These are phyloP conservation scores for Saturnispora sanitii DNA, from an alignment of 805 yeast genomes.

Conservation along the genomic window DNA sequence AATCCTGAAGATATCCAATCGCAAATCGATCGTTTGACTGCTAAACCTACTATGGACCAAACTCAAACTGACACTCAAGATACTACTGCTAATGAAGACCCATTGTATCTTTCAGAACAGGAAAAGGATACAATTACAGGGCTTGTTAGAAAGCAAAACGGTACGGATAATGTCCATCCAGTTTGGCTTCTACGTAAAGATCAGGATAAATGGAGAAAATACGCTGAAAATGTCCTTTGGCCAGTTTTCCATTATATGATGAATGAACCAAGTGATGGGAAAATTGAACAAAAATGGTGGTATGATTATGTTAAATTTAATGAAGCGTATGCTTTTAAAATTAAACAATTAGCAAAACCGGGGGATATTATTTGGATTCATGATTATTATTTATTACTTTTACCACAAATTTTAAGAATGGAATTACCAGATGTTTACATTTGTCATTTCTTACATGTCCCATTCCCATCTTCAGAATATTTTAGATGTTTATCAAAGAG, in stretches of 20 bases:
- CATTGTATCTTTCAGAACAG: conserved; percentile 44
- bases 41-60: not conserved
- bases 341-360: conserved; percentile 61
- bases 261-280: conserved; percentile 60
- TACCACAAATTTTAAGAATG: conserved; percentile 79
- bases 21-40: not conserved
- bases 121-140: conserved; percentile 45
- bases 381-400: conserved; percentile 72
- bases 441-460: conserved; percentile 75
- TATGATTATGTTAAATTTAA: conserved; percentile 83
- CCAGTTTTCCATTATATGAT: conserved; percentile 91
- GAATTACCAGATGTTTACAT: conserved; percentile 62
- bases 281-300: conserved; percentile 66
- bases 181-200: conserved; percentile 79
- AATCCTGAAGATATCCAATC: conserved; percentile 4
- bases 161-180: conserved; percentile 58
- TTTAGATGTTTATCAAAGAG: conserved; percentile 84
- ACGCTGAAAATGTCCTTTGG: conserved; percentile 88
- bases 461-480: conserved; percentile 94
- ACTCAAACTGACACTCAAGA: not conserved
- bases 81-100: conserved; percentile 39
- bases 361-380: conserved; percentile 93
- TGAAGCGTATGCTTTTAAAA: conserved; percentile 78
- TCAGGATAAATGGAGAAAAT: conserved; percentile 76
- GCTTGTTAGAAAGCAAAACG: conserved; percentile 36